Conservation (phyloP, 805 yeast genomes). For the Kuraishia floccosa region DNA sequence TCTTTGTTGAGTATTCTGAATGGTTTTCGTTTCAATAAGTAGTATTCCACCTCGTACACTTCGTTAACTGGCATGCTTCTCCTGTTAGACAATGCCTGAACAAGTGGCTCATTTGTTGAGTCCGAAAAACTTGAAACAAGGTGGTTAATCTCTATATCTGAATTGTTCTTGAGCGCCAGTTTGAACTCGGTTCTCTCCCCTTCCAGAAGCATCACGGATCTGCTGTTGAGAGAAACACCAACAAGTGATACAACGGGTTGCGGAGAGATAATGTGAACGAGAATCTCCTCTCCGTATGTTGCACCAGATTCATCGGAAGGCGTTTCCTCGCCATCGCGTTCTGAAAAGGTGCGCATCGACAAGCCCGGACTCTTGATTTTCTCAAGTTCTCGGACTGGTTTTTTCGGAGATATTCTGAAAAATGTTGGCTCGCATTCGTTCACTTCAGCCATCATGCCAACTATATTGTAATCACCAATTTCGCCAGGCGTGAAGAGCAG, state of each 20-base stretch:
- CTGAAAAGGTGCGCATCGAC: too few species aligned
- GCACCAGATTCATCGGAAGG: too few species aligned
- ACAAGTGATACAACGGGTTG: constrained; percentile 55
- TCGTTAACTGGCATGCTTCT: constrained; percentile 45
- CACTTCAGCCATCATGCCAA: constrained; percentile 41
- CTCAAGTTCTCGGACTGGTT: too few species aligned
- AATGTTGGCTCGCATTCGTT: constrained; percentile 28
- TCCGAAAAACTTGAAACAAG: constrained; percentile 58
- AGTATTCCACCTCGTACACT: constrained; percentile 65
- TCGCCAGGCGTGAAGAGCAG: constrained; percentile 38
- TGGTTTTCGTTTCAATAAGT: constrained; percentile 45
- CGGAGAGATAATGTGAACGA: too few species aligned
- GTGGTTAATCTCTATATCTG: constrained; percentile 42
- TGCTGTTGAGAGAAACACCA: constrained; percentile 42
- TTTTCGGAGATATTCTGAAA: background rate
- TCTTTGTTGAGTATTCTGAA: constrained; percentile 38
- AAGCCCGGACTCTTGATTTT: too few species aligned
- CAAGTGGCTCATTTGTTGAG: constrained; percentile 58
- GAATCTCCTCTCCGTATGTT: too few species aligned
- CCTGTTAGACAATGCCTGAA: constrained; percentile 34
- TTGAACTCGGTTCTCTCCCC: constrained; percentile 53
- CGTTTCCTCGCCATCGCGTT: too few species aligned
- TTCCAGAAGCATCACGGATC: constrained; percentile 67
- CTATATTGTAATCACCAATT: too few species aligned
- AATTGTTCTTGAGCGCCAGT: constrained; percentile 44